phyloP scores from a whole-genome alignment of 2,329 filamentous ascomycete species.

The Aspergillaceae sp. region DNA sequence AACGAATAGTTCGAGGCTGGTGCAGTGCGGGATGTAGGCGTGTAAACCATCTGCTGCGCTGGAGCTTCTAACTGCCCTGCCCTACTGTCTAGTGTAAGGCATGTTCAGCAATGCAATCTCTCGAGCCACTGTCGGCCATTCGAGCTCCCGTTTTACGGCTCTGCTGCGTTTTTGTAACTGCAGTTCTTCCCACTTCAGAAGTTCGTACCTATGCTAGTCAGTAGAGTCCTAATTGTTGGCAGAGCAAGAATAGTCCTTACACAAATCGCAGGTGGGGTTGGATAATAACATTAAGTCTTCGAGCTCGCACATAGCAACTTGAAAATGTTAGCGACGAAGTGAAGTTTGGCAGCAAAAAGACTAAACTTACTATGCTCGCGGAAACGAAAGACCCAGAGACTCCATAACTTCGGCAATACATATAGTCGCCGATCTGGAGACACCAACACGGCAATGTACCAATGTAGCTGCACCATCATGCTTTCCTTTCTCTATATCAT shows the following conservation, averaged over 20 bases:
- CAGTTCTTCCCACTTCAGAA: conserved; percentile 89
- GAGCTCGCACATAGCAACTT: conserved; percentile 82
- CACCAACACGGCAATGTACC: conserved; percentile 92
- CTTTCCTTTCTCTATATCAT: conserved; percentile 62
- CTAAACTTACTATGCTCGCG: conserved; percentile 65
- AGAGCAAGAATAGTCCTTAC: conserved; percentile 31
- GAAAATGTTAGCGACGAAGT: background rate
- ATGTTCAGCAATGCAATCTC: conserved; percentile 95
- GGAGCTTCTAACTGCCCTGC: background rate
- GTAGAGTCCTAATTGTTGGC: background rate
- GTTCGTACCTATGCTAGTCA: conserved; percentile 53
- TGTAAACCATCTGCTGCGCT: background rate
- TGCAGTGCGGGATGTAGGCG: too few relatives aligned
- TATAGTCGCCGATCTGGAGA: conserved; percentile 90
- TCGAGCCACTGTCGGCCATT: conserved; percentile 80
- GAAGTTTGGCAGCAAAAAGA: background rate
- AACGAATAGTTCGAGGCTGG: background rate
- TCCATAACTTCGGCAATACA: conserved; percentile 99
- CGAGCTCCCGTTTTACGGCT: conserved; percentile 64
- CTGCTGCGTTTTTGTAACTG: conserved; percentile 50
- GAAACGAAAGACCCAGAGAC: conserved; percentile 68
- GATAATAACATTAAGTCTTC: conserved; percentile 93
- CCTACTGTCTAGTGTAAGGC: conserved; percentile 65
- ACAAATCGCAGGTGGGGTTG: conserved; percentile 92
- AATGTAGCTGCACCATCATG: conserved; percentile 71